These are phyloP conservation scores for Fusarium sambucinum DNA, from an alignment of 2,329 filamentous ascomycete genomes.

Conservation along the genomic window DNA sequence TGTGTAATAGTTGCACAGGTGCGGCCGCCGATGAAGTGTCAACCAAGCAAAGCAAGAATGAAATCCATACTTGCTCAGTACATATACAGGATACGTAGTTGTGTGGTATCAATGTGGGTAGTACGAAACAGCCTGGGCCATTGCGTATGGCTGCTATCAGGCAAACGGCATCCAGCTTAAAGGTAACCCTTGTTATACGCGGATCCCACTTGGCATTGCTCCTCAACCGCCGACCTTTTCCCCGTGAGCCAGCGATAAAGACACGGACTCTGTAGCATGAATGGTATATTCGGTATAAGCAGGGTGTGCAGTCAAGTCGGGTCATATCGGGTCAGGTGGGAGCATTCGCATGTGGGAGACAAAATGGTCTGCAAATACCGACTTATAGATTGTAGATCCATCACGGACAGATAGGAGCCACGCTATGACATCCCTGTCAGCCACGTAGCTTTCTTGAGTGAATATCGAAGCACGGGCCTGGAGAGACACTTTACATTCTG, in stretches of 20 bases:
- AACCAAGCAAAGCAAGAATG: background rate
- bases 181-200: constrained; percentile 1
- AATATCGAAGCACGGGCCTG: constrained; percentile 1
- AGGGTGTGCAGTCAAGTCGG: background rate
- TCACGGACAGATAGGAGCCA: background rate
- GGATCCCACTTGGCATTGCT: constrained; percentile 6
- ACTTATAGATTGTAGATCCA: background rate
- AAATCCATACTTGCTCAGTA: constrained; percentile 1
- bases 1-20: constrained; percentile 32
- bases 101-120: constrained; percentile 22
- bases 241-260: background rate
- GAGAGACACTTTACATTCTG: background rate
- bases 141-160: constrained; percentile 1
- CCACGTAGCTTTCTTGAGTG: constrained; percentile 1
- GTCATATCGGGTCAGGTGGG: background rate
- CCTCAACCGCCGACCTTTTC: background rate
- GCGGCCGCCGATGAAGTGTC: constrained; percentile 7
- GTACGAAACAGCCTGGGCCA: constrained; percentile 5
- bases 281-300: background rate
- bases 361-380: background rate
- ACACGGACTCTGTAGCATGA: background rate
- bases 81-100: constrained; percentile 2
- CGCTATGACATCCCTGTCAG: constrained; percentile 14
- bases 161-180: background rate
- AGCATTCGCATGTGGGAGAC: background rate